Percentiles rank a stretch among this genome's conserved stretches.
These are phyloP conservation scores for Botrytis squamosa DNA, from an alignment of 2,329 filamentous ascomycete species.

Conservation along the genomic window DNA sequence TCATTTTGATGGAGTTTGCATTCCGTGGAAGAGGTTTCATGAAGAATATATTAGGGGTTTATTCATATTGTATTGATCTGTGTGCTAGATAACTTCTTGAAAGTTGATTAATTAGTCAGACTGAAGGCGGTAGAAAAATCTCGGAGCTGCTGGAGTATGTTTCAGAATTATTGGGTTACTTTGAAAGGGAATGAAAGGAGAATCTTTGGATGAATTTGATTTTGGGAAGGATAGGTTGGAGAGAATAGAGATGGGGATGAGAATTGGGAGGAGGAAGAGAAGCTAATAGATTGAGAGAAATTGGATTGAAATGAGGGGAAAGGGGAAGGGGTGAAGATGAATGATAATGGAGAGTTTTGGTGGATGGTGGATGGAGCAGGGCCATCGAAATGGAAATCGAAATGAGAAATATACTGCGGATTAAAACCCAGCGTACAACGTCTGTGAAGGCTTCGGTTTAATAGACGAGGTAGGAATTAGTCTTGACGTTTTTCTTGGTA, in stretches of 20 bases:
- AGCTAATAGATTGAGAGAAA: not conserved
- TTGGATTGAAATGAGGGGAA: not conserved
- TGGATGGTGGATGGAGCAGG: too few species aligned
- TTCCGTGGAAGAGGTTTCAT: accelerated
- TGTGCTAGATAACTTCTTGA: not conserved
- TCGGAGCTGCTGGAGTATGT: not conserved
- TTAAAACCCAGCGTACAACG: too few species aligned
- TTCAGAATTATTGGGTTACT: accelerated
- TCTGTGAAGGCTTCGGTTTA: too few species aligned
- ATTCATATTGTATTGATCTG: not conserved
- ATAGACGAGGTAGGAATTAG: too few species aligned
- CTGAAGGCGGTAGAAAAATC: not conserved
- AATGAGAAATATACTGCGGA: too few species aligned
- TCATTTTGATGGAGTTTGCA: not conserved
- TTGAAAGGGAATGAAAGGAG: not conserved
- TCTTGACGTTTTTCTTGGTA: too few species aligned
- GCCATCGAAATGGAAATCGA: too few species aligned
- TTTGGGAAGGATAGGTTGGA: too few species aligned
- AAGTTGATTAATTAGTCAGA: not conserved
- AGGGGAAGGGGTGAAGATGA: not conserved
- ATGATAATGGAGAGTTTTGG: too few species aligned
- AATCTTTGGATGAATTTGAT: not conserved
- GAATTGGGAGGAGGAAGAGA: not conserved
- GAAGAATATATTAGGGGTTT: accelerated
- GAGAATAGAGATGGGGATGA: too few species aligned